These are phyloP conservation scores for Paraphaeosphaeria sporulosa DNA, from an alignment of 2,329 filamentous ascomycete species.

Conservation along the genomic window DNA sequence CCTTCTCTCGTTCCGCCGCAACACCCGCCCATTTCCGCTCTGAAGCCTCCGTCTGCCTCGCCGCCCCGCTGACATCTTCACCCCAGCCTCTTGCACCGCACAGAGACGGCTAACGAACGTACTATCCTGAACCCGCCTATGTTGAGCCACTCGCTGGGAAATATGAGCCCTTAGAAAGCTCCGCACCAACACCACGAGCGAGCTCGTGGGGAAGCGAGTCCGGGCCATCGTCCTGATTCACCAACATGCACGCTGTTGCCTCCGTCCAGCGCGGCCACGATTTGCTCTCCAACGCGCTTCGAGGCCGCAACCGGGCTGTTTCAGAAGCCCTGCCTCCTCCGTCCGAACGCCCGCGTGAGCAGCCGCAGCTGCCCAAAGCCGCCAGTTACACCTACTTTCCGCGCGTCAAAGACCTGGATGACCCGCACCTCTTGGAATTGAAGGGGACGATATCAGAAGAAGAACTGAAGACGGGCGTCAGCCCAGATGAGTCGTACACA, in stretches of 20 bases:
- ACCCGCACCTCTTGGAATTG: conserved; percentile 35
- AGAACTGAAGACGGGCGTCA: conserved; percentile 34
- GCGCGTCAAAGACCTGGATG: conserved; percentile 46
- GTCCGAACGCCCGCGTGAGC: conserved; percentile 32
- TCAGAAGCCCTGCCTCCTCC: conserved; percentile 39
- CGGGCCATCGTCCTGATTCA: conserved; percentile 14
- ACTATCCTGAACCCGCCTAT: not conserved
- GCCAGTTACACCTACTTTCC: conserved; percentile 53
- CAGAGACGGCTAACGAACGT: not conserved
- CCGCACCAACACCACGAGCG: conserved; percentile 8
- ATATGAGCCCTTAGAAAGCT: conserved; percentile 20
- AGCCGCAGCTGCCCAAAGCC: conserved; percentile 45
- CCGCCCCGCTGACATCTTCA: conserved; percentile 15
- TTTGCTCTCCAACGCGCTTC: conserved; percentile 38
- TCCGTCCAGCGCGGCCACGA: conserved; percentile 40
- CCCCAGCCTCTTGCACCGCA: not conserved
- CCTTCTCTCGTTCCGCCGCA: not conserved
- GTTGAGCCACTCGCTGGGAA: not conserved
- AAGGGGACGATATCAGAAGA: conserved; percentile 43
- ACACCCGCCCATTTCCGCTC: conserved; percentile 8
- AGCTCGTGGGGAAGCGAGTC: conserved; percentile 15
- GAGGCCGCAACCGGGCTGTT: conserved; percentile 41
- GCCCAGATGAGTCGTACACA: conserved; percentile 46
- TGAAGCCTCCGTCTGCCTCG: conserved; percentile 5
- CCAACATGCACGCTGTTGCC: conserved; percentile 46